These are phyloP conservation scores for Aspergillus pseudoviridinutans DNA, from an alignment of 2,329 filamentous ascomycete genomes.

Conservation along the genomic window DNA sequence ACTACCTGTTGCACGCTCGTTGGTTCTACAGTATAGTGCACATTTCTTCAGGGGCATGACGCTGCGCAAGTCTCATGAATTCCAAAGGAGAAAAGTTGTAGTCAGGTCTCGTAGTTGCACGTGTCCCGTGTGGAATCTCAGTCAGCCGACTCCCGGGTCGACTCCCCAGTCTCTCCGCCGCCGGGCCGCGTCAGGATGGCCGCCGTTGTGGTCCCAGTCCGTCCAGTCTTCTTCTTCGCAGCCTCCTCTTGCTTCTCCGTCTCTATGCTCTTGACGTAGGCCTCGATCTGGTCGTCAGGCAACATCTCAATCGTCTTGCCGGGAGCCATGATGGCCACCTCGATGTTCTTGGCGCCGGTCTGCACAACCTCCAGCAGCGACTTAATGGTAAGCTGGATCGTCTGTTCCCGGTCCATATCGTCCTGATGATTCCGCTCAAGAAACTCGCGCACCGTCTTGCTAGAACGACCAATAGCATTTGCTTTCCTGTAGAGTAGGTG, in stretches of 20 bases:
- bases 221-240: constrained; percentile 87
- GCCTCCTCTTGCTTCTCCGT: constrained; percentile 99
- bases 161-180: constrained; percentile 31
- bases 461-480: constrained; percentile 95
- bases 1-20: neutral
- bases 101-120: constrained; percentile 20
- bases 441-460: constrained; percentile 98
- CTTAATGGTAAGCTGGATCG: constrained; percentile 96
- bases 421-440: constrained; percentile 98
- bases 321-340: constrained; percentile 96
- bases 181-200: constrained; percentile 66
- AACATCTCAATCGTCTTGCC: constrained; percentile 90
- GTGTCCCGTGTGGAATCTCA: constrained; percentile 10
- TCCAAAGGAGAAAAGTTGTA: constrained; percentile 10
- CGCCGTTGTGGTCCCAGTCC: constrained; percentile 47
- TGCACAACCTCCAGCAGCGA: constrained; percentile 96
- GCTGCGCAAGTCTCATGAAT: constrained; percentile 8
- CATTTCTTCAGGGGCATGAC: neutral
- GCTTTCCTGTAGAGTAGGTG: constrained; percentile 69
- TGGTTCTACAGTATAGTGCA: neutral
- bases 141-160: constrained; percentile 16
- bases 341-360: constrained; percentile 98
- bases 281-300: constrained; percentile 91
- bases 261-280: constrained; percentile 98
- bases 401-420: constrained; percentile 92